These are phyloP conservation scores for Deinandra increscens DNA, from an alignment of 129 eudicot genomes.

Conservation along the genomic window DNA sequence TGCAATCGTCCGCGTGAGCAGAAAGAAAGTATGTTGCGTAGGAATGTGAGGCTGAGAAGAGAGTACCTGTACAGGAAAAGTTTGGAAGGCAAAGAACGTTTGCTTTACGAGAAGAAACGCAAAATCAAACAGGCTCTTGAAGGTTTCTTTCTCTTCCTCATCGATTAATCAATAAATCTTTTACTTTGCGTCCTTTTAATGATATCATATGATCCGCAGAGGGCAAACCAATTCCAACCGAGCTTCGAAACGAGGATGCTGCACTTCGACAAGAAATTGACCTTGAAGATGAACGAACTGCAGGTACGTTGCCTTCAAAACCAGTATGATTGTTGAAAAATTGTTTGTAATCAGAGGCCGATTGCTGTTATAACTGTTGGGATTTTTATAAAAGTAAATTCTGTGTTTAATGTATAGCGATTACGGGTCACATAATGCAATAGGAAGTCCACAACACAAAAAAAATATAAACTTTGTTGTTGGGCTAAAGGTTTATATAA, in stretches of 20 bases:
- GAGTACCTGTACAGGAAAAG: conserved; percentile 89
- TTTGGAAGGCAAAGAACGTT: conserved; percentile 91
- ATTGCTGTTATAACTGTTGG: neutral
- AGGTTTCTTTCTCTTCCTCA: conserved; percentile 38
- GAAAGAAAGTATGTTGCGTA: conserved; percentile 43
- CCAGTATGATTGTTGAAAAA: conserved; percentile 1
- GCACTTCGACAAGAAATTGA: conserved; percentile 94
- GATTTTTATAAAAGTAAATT: neutral
- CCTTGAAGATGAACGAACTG: conserved; percentile 82
- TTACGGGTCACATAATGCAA: neutral
- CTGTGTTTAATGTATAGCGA: neutral
- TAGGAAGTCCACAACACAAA: neutral
- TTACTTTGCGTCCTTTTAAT: neutral
- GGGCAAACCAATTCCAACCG: conserved; percentile 97
- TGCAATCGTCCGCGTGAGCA: neutral
- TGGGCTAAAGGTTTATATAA: neutral
- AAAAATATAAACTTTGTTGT: neutral
- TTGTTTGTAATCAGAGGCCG: neutral
- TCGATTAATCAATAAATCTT: neutral
- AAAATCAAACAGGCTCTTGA: conserved; percentile 83
- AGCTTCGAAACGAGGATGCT: conserved; percentile 90
- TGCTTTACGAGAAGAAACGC: conserved; percentile 91
- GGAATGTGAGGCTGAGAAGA: conserved; percentile 69
- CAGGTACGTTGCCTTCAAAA: conserved; percentile 39
- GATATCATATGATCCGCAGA: conserved; percentile 35